A percentile compares a stretch with the other conserved stretches of the same genome.
Evolutionary conservation across 2,329 filamentous ascomycete genomes (phyloP).

Genomic region (Colletotrichum sp.): DNA sequence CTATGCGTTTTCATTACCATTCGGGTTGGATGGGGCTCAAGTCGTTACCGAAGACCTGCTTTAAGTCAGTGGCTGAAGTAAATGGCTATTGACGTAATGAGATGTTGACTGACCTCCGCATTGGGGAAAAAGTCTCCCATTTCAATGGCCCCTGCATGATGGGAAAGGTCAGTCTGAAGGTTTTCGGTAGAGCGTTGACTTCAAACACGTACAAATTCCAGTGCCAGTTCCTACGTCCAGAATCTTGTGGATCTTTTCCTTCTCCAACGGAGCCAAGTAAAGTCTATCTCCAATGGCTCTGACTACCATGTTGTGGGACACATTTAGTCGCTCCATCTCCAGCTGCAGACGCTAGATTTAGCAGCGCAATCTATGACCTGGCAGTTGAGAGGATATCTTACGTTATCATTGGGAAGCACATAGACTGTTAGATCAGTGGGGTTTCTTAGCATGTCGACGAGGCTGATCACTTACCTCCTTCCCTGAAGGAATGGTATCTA

Average conservation of each 20-base stretch:
- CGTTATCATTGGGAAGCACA: conserved; percentile 38
- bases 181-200: accelerated
- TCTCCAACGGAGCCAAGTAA: neutral
- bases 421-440: neutral
- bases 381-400: neutral
- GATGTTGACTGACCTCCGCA: neutral
- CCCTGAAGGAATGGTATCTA: conserved; percentile 8
- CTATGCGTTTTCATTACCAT: conserved; percentile 14
- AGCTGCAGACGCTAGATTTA: neutral
- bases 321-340: neutral
- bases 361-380: neutral
- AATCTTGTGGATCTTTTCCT: conserved; percentile 36
- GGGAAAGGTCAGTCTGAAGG: accelerated
- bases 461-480: conserved; percentile 9
- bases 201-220: conserved; percentile 26
- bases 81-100: neutral
- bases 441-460: accelerated
- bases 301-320: neutral
- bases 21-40: conserved; percentile 34
- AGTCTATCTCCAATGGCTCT: neutral
- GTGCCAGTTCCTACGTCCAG: conserved; percentile 66
- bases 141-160: conserved; percentile 44
- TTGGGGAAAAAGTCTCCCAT: conserved; percentile 17
- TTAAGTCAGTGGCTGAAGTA: accelerated
- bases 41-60: conserved; percentile 39